A percentile compares a stretch with the other conserved stretches of the same genome.
Conservation (phyloP, 805 yeast genomes). For the Starmerella apis region DNA sequence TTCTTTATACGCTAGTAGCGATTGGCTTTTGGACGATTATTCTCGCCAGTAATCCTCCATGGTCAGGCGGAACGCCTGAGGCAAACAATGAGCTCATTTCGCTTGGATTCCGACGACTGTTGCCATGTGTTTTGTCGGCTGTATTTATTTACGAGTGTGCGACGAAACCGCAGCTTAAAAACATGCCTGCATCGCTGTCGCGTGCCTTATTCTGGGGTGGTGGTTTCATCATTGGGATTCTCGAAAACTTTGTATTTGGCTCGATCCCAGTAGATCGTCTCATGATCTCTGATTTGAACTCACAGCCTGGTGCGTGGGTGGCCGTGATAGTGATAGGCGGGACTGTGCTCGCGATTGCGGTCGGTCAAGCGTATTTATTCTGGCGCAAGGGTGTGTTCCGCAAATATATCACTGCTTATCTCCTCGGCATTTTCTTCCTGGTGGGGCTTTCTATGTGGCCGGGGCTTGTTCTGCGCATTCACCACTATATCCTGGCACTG, state of each 20-base stretch:
- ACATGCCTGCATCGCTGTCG: constrained; percentile 28
- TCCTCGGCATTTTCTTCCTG: constrained; percentile 37
- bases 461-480: constrained; percentile 63
- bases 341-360: constrained; percentile 44
- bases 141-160: constrained; percentile 59
- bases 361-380: constrained; percentile 63
- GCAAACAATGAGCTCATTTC: constrained; percentile 55
- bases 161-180: constrained; percentile 23
- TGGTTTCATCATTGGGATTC: constrained; percentile 69
- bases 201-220: constrained; percentile 60
- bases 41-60: constrained; percentile 69
- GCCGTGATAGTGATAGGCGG: constrained; percentile 47
- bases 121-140: constrained; percentile 64
- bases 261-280: constrained; percentile 79
- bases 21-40: constrained; percentile 79
- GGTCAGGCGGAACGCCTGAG: constrained; percentile 38
- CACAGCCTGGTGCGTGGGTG: constrained; percentile 64
- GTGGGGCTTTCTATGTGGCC: constrained; percentile 44
- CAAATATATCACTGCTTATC: constrained; percentile 49
- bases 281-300: constrained; percentile 55
- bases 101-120: constrained; percentile 56
- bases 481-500: constrained; percentile 73
- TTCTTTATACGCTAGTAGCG: constrained; percentile 51
- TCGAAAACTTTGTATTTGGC: constrained; percentile 83
- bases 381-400: constrained; percentile 58